Base-by-base conservation (phyloP, 2,329 filamentous ascomycete genomes). In the Akanthomyces muscarius region DNA sequence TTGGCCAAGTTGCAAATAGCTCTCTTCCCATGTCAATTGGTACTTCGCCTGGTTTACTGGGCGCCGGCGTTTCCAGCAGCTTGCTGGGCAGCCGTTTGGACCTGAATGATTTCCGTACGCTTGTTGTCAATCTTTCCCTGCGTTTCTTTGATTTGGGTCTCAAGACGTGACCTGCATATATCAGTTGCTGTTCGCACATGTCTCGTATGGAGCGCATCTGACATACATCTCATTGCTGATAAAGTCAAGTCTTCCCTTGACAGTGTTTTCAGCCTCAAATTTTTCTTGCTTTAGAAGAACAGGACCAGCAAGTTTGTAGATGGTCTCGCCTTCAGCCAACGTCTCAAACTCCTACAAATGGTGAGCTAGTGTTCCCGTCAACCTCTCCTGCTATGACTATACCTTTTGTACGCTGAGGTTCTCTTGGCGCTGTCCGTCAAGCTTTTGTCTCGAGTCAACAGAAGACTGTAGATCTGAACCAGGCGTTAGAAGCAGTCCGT, bases 281-380 rank as follows among this genome's bases (percentile, higher is more conserved):
- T 91, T 93, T 63, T 98, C 95, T 76, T 99, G 95, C 82, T 98
- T 97, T 71, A 99, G 77, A 44, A 99, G 80, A 7, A 98, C 91
- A 0, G 95, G 95, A 0, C 95, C 95, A 53, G 97, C 87, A 48
- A 97, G 86, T 78, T 98, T 99, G 85, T 96, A 99, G 75, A 99
- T 96, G 67, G 87, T 91, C 71, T 96, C 90, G 69, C 89, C 89
- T 44, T 93, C 89, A 69, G 88, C 85, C 64, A 98, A 82, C 61
- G 84, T 83, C 47, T 86, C 82, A 75, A 98, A 98, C 76, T 98
- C 94, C 88, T 95, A 67, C 41, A 18, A 13, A 45, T 10, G 42
- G 23, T 73, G 62, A 73, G 64, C 51, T 50, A 33, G 53, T 23
- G 55, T 65, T 42, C 25, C 6, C 10, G 42, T 28, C 48, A 30